Percentiles rank a stretch among this genome's conserved stretches.
Conservation (phyloP, 441 rosid genomes). For the Erysimum pusillum region DNA sequence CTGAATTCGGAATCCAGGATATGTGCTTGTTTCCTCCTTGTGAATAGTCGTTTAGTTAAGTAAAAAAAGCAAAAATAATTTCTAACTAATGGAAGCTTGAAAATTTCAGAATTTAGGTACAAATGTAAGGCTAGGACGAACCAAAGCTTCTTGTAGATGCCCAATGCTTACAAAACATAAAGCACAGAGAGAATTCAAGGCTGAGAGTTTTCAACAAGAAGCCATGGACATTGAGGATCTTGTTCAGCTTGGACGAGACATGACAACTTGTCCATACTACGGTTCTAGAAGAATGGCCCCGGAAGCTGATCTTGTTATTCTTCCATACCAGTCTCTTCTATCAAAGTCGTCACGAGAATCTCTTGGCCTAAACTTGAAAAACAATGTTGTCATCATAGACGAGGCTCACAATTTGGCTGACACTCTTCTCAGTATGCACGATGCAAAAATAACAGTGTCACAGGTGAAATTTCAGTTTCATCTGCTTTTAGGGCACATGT, state of each 20-base stretch:
- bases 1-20: constrained; percentile 8
- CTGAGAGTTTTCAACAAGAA: constrained; percentile 62
- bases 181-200: constrained; percentile 70
- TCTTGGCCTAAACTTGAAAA: constrained; percentile 86
- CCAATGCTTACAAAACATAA: constrained; percentile 85
- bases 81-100: constrained; percentile 35
- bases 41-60: neutral
- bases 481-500: constrained; percentile 6
- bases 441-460: constrained; percentile 72
- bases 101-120: constrained; percentile 67
- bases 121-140: constrained; percentile 57
- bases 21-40: constrained; percentile 6
- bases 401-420: constrained; percentile 99
- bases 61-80: neutral
- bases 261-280: constrained; percentile 92
- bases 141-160: constrained; percentile 78
- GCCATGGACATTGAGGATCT: constrained; percentile 96
- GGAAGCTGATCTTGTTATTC: constrained; percentile 88
- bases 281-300: constrained; percentile 86
- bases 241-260: constrained; percentile 72
- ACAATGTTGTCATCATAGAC: constrained; percentile 84
- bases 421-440: constrained; percentile 90
- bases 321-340: constrained; percentile 95
- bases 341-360: constrained; percentile 91
- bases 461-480: constrained; percentile 62